These are phyloP conservation scores for Coemansia sp. DNA, from an alignment of 192 early-diverging fungal genomes.

Conservation along the genomic window DNA sequence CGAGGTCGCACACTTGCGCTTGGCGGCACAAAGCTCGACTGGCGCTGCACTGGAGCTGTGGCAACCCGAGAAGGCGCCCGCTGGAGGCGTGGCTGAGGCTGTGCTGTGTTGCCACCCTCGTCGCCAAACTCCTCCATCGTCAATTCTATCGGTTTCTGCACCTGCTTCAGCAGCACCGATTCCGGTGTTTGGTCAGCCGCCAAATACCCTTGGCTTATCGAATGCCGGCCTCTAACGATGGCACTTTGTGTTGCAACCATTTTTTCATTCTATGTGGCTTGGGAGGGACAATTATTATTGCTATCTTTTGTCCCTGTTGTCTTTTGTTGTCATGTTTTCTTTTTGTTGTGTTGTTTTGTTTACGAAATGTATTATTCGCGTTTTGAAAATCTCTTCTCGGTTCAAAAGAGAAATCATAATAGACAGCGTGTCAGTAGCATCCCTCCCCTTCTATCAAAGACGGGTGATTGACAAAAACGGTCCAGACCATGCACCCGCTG, in stretches of 20 bases:
- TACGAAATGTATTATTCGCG: slow-evolving; percentile 2
- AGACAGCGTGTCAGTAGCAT: not conserved
- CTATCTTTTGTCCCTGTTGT: not conserved
- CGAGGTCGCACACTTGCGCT: slow-evolving; percentile 31
- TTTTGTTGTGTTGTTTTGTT: not conserved
- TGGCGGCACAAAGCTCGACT: not conserved
- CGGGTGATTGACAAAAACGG: not conserved
- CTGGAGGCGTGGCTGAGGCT: not conserved
- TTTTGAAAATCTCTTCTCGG: not conserved
- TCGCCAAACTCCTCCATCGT: not conserved
- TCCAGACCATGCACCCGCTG: slow-evolving; percentile 1
- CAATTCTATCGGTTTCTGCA: not conserved
- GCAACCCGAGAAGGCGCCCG: not conserved
- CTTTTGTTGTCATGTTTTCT: slow-evolving; percentile 7
- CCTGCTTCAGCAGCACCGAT: not conserved
- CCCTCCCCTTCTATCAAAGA: not conserved
- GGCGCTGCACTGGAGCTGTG: not conserved
- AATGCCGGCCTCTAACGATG: not conserved
- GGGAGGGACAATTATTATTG: not conserved
- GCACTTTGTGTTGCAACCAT: not conserved
- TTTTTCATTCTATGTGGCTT: not conserved
- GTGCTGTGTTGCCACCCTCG: not conserved
- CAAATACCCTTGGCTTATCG: slow-evolving; percentile 4
- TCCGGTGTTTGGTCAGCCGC: not conserved
- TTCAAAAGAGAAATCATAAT: not conserved